Evolutionary conservation across 768 basidiomycete genomes (phyloP).

Genomic region (Boletus rubescentipes): DNA sequence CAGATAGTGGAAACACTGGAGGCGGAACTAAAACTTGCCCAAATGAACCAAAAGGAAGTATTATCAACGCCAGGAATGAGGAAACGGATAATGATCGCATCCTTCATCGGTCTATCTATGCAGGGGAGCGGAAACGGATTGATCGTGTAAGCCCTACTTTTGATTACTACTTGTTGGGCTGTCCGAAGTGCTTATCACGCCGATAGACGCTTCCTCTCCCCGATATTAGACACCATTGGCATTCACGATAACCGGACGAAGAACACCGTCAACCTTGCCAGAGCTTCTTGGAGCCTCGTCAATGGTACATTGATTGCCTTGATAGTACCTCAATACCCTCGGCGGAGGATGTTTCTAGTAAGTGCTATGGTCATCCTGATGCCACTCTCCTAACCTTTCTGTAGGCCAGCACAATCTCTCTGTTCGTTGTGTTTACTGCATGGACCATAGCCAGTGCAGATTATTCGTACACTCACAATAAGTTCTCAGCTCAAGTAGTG

Average conservation of each 20-base stretch:
- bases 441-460: conserved; percentile 20
- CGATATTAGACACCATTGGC: conserved; percentile 14
- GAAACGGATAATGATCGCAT: too few relatives aligned
- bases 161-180: too few relatives aligned
- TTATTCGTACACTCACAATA: conserved; percentile 11
- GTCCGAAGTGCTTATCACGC: neutral
- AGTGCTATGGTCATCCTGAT: neutral
- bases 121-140: too few relatives aligned
- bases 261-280: conserved; percentile 11
- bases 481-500: conserved; percentile 2
- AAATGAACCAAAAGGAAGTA: too few relatives aligned
- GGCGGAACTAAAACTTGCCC: too few relatives aligned
- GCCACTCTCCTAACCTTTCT: neutral
- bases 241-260: conserved; percentile 17
- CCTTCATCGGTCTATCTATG: too few relatives aligned
- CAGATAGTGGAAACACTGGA: too few relatives aligned
- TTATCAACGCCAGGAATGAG: too few relatives aligned
- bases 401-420: conserved; percentile 10
- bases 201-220: conserved; percentile 6
- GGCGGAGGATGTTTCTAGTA: conserved; percentile 14
- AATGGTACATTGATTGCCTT: conserved; percentile 3
- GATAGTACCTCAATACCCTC: conserved; percentile 11
- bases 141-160: too few relatives aligned
- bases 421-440: conserved; percentile 10
- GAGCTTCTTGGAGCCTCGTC: conserved; percentile 5